Evolutionary conservation across 176 grass and related monocot species (phyloP), one percentile per base, ranked within the genome.

Genomic region (Otatea glauca): DNA sequence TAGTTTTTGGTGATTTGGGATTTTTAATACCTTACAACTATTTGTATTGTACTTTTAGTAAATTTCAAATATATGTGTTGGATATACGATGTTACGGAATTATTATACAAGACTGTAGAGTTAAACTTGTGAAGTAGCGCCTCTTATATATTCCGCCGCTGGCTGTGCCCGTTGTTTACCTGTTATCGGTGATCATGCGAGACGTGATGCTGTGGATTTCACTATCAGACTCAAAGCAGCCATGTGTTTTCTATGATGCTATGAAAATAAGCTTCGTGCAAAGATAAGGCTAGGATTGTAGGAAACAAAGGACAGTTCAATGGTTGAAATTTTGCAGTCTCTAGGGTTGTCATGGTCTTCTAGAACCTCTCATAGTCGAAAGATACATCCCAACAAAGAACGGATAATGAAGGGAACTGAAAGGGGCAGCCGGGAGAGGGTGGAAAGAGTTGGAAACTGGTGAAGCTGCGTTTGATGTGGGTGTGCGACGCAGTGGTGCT

Each of bases 361-460:
- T 87, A 78, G 84, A 87, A 79, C 7, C 24, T 67, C 74, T 68
- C 16, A 0, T 7, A 21, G 11, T 54, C 12, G 84, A 86, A 78
- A 86, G 83, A 37, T 41, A 35, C 62, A 20, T 59, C 17, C 25
- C 21, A 8, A 10, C 48, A 82, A 77, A 77, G 39, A 37, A 59
- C 45, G 18, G 39, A 39, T 2, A 38, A 14, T 7, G 34, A 59
- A 34, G n/a, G 16, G 68, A 48, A 50, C 54, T 17, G 80, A 84
- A 47, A 18, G 20, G 47, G 25, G 24, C 11, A 50, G 1, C 45
- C 0, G 20, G 54, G 39, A 5, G 65, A 41, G 7, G 7, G 18
- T n/a, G 32, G 60, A 68, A 67, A 10, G 24, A 18, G 7, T 4
- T 29, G 74, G 82, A 85, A 89, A 74, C 69, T 27, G 39, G 15